Percentiles rank a stretch among this genome's conserved stretches.
phyloP scores from a whole-genome alignment of 2,329 filamentous ascomycete species.

The Elsinoe necatrix region DNA sequence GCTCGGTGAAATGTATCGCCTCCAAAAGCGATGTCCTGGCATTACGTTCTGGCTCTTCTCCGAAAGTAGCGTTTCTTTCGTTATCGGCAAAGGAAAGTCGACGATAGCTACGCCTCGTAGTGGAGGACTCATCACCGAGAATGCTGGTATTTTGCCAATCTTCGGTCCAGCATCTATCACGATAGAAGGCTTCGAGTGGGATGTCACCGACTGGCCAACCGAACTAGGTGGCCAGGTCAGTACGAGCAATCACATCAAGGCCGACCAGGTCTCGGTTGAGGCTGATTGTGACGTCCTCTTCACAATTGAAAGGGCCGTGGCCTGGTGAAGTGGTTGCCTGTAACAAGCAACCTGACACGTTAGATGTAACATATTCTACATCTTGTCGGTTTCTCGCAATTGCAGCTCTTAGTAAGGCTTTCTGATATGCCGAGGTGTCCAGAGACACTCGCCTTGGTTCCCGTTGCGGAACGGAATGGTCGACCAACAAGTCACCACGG shows the following conservation, averaged over 20 bases:
- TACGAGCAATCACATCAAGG: constrained; percentile 42
- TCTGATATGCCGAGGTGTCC: no score
- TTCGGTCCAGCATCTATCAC: constrained; percentile 70
- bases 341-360: background rate
- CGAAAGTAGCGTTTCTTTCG: constrained; percentile 70
- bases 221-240: constrained; percentile 42
- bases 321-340: background rate
- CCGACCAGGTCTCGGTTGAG: constrained; percentile 32
- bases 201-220: constrained; percentile 71
- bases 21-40: constrained; percentile 36
- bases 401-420: no score
- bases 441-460: no score
- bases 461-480: no score
- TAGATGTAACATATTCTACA: background rate
- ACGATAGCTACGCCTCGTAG: constrained; percentile 53
- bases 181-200: constrained; percentile 80
- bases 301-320: constrained; percentile 31
- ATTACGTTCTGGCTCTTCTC: constrained; percentile 65
- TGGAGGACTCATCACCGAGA: constrained; percentile 55
- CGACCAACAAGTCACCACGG: no score
- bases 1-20: constrained; percentile 69
- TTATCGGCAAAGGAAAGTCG: constrained; percentile 64
- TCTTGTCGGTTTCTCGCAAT: no score
- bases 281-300: constrained; percentile 40
- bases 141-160: constrained; percentile 80